Evolutionary conservation across 768 basidiomycete species (phyloP).

Genomic region (Lepiota subincarnata): DNA sequence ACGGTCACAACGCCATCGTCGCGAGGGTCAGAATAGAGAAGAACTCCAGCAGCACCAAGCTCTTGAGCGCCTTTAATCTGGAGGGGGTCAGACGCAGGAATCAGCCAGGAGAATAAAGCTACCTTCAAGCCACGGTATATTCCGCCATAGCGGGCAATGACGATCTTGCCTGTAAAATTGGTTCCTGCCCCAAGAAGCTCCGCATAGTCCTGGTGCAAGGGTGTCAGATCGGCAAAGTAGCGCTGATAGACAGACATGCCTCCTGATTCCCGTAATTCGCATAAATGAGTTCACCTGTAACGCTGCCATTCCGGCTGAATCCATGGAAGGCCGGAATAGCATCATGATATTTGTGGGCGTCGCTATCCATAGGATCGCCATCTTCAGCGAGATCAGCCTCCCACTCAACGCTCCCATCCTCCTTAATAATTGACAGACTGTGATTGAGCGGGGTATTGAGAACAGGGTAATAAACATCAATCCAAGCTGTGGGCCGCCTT

Average conservation of each 20-base stretch:
- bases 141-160: constrained; percentile 71
- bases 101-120: neutral
- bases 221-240: neutral
- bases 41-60: constrained; percentile 67
- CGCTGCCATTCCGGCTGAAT: constrained; percentile 72
- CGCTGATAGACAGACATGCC: constrained; percentile 34
- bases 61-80: constrained; percentile 83
- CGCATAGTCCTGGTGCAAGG: constrained; percentile 35
- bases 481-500: constrained; percentile 64
- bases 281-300: constrained; percentile 65
- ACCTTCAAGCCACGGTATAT: constrained; percentile 87
- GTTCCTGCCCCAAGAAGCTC: constrained; percentile 60
- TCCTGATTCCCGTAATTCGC: constrained; percentile 68
- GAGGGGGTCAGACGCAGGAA: neutral
- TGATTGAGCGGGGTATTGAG: constrained; percentile 75
- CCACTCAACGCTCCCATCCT: constrained; percentile 54
- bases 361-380: constrained; percentile 63
- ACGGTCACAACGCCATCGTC: constrained; percentile 80
- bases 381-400: constrained; percentile 72
- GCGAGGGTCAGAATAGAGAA: constrained; percentile 84
- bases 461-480: constrained; percentile 85
- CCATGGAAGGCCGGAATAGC: constrained; percentile 86
- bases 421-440: constrained; percentile 60
- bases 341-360: constrained; percentile 62
- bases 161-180: constrained; percentile 73